Evolutionary conservation across 345 rosid genomes (phyloP), one percentile per base, ranked within the genome.

Genomic region (Zanthoxylum bungeanum): DNA sequence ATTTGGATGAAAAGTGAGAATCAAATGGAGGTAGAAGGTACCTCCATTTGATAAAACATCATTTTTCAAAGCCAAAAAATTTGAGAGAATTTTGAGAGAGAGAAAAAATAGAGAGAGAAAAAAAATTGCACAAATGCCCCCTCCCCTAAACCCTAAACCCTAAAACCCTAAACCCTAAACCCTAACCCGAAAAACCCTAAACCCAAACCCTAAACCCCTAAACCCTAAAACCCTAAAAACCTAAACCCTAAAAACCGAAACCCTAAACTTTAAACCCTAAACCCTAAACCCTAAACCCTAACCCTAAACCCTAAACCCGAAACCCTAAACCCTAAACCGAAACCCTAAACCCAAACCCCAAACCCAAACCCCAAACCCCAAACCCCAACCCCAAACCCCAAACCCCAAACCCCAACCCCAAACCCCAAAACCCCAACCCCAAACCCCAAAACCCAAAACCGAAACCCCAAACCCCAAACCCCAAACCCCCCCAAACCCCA

Each of bases 71-170:
- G n/a, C n/a, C n/a, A n/a, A n/a, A n/a, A n/a, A n/a, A n/a, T n/a
- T n/a, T n/a, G n/a, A n/a, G n/a, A n/a, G n/a, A n/a, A n/a, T n/a
- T n/a, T n/a, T n/a, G n/a, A n/a, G n/a, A n/a, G n/a, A n/a, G n/a
- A n/a, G n/a, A n/a, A n/a, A n/a, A n/a, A n/a, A n/a, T n/a, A n/a
- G n/a, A n/a, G n/a, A n/a, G n/a, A n/a, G n/a, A n/a, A n/a, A n/a
- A n/a, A n/a, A n/a, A n/a, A n/a, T n/a, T n/a, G n/a, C n/a, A n/a
- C n/a, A n/a, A n/a, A n/a, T n/a, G n/a, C 36, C 36, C 27, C 56
- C 56, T 12, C 3, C 27, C 69, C 69, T 30, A 22, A 66, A 50
- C 5, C 71, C 60, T 30, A 8, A 66, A 66, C 27, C 58, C 40
- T 19, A 33, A 4, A 51, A 66, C 4, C 71, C 71, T 27, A 3